These are phyloP conservation scores for Lathyrus oleraceus DNA, from an alignment of 306 rosid genomes.

Conservation along the genomic window DNA sequence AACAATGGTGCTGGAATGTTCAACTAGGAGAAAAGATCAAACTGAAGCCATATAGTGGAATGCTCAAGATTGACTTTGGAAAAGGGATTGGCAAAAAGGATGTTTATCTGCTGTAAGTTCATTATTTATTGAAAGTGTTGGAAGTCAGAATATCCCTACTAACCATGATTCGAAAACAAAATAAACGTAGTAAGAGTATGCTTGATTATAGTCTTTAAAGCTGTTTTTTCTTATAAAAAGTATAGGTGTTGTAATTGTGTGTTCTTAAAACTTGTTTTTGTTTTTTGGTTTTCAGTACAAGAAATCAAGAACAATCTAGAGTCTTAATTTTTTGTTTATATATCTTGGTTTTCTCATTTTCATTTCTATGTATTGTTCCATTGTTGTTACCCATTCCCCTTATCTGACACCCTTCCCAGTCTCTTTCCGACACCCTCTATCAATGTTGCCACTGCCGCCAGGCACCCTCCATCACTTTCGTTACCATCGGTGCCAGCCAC, in stretches of 20 bases:
- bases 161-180: constrained; percentile 25
- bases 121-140: constrained; percentile 12
- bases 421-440: background rate
- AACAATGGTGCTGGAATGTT: constrained; percentile 50
- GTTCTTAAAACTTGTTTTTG: background rate
- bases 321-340: background rate
- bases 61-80: constrained; percentile 93
- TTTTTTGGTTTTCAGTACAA: background rate
- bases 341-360: background rate
- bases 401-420: background rate
- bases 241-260: background rate
- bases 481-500: background rate
- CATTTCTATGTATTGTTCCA: background rate
- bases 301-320: background rate
- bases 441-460: background rate
- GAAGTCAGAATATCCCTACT: constrained; percentile 22
- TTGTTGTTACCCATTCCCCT: background rate
- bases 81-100: constrained; percentile 92
- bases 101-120: constrained; percentile 91
- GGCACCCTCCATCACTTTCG: background rate
- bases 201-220: background rate
- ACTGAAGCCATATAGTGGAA: constrained; percentile 93
- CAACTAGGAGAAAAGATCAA: constrained; percentile 79
- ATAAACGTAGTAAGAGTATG: background rate
- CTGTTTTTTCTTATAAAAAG: background rate